A percentile compares a stretch with the other conserved stretches of the same genome.
These are phyloP conservation scores for Narthecium ossifragum DNA, from an alignment of 106 monocot genomes.

Conservation along the genomic window DNA sequence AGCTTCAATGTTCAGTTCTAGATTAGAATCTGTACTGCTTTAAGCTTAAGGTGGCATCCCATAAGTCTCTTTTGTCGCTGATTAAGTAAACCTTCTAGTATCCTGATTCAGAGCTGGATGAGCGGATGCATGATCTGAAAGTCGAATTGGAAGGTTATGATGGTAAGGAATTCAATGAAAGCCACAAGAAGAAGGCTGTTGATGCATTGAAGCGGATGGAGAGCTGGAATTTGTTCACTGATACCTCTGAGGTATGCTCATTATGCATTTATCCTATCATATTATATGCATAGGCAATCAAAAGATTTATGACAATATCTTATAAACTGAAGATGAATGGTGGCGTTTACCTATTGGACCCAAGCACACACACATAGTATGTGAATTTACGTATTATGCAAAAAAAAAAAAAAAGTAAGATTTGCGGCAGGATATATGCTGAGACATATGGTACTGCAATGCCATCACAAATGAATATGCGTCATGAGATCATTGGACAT, in stretches of 20 bases:
- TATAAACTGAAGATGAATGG: no score
- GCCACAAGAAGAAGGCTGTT: slow-evolving; percentile 72
- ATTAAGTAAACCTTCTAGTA: no score
- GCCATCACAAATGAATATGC: background rate
- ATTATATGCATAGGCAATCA: background rate
- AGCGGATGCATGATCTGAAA: slow-evolving; percentile 95
- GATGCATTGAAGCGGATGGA: slow-evolving; percentile 90
- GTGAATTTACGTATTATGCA: no score
- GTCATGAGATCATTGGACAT: background rate
- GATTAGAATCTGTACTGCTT: background rate
- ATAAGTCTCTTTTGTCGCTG: no score
- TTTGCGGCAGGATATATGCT: no score
- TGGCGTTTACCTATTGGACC: no score
- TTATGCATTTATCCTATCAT: background rate
- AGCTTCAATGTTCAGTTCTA: background rate
- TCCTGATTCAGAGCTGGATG: slow-evolving; percentile 73
- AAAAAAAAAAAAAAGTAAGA: no score
- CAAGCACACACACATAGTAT: no score
- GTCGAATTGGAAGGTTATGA: slow-evolving; percentile 77
- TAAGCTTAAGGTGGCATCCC: background rate
- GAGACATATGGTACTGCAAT: no score
- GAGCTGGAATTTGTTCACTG: slow-evolving; percentile 91
- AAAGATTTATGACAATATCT: no score
- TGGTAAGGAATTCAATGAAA: slow-evolving; percentile 59
- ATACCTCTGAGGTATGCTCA: slow-evolving; percentile 53